These are phyloP conservation scores for Ploettnerulaceae sp. DNA, from an alignment of 2,329 filamentous ascomycete genomes.

Conservation along the genomic window DNA sequence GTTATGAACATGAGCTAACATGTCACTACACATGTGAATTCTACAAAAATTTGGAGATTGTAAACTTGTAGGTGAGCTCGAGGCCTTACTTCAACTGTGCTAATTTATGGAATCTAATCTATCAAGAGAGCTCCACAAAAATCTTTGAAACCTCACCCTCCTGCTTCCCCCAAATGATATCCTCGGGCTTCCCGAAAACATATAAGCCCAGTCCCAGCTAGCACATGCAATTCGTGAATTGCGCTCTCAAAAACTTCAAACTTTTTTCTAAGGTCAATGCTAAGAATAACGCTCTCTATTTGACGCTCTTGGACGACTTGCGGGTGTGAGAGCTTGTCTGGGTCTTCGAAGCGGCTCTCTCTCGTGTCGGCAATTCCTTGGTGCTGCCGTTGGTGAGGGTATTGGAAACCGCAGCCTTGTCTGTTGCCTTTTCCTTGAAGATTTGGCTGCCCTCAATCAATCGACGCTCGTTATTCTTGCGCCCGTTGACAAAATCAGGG, in stretches of 20 bases:
- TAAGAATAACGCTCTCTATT: constrained; percentile 24
- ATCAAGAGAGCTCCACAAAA: no score
- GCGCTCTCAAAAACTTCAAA: constrained; percentile 4
- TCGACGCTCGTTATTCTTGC: constrained; percentile 37
- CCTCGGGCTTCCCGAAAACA: no score
- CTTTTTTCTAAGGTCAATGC: constrained; percentile 5
- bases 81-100: no score
- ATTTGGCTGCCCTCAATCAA: constrained; percentile 35
- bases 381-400: constrained; percentile 18
- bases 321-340: constrained; percentile 33
- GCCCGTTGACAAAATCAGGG: constrained; percentile 67
- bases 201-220: no score
- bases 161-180: no score
- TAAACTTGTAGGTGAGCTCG: no score
- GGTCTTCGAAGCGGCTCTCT: constrained; percentile 34
- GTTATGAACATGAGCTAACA: no score
- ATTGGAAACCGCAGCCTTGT: constrained; percentile 21
- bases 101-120: no score
- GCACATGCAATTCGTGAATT: no score
- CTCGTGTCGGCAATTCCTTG: constrained; percentile 25
- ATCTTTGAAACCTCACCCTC: no score
- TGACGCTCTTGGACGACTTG: constrained; percentile 35
- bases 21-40: no score
- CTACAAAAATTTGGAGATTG: no score
- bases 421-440: constrained; percentile 30